Evolutionary conservation across 1,284 basidiomycete species (phyloP), one percentile per base, ranked within the genome.

Genomic region (Ganoderma boninense): DNA sequence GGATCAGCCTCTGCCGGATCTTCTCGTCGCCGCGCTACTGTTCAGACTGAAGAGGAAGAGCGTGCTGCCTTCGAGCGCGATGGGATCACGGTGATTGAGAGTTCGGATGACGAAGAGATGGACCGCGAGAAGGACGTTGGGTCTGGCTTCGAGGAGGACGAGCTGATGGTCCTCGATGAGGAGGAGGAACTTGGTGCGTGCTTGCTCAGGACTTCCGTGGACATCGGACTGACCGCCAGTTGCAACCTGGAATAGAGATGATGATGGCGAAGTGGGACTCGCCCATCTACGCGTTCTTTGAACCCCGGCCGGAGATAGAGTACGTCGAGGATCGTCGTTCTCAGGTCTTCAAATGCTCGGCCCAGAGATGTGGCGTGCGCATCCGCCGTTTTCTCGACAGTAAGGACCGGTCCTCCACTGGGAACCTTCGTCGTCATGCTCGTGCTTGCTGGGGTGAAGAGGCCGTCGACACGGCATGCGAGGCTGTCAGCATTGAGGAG

Each of bases 41-140:
- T 52, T 23, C 49, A 11, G 2, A 52, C 49, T 23, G 7, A 52
- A 20, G 90, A 95, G 72, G 92, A 93, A 29, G 95, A 96, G 1
- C 80, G 98, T 35, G 89, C 84, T 6, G 94, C 95, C 1, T 95
- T 97, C 79, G 85, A 83, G 20, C 84, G 86, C 11, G 97, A 97
- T 8, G 95, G 97, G 79, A 96, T 98, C 73, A 87, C 99, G 64
- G 92, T 98, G 1, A 16, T 44, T 18, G 16, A 44, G 13, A 44
- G 43, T 16, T 44, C 16, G 16, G 16, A 44, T 18, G 43, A 44
- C 6, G 43, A 44, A 14, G 18, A 16, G 2, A 18, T 5, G 5
- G 43, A 44, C 35, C 35, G 35, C 7, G 35, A 35, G 43, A 44
- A 44, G 14, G 16, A 18, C 2, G 16, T 4, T 44, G 43, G 4